Percentiles rank a stretch among this genome's conserved stretches.
These are phyloP conservation scores for Salix arbutifolia DNA, from an alignment of 345 rosid species.

Conservation along the genomic window DNA sequence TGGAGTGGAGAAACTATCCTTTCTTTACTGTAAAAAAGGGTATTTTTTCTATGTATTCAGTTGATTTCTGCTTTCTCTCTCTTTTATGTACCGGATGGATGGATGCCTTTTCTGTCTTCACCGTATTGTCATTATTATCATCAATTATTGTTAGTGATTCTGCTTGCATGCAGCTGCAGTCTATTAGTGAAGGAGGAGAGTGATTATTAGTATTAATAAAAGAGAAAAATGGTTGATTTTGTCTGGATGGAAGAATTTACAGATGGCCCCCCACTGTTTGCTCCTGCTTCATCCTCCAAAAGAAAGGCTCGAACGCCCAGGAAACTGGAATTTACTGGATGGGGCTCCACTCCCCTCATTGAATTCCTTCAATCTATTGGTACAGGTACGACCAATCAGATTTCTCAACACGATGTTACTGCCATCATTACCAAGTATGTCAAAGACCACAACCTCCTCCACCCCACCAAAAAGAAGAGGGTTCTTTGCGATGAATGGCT, in stretches of 20 bases:
- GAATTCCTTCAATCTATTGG: constrained; percentile 57
- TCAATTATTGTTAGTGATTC: no score
- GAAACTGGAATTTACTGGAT: constrained; percentile 51
- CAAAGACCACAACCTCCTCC: constrained; percentile 37
- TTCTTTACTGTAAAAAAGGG: no score
- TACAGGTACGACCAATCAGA: constrained; percentile 35
- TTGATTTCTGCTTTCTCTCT: no score
- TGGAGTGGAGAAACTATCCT: no score
- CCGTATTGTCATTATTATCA: no score
- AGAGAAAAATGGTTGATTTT: constrained; percentile 11
- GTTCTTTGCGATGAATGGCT: constrained; percentile 53
- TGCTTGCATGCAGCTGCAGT: no score
- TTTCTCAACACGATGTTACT: constrained; percentile 49
- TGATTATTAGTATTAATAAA: no score
- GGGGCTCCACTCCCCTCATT: constrained; percentile 73
- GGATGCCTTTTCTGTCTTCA: no score
- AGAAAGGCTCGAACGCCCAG: constrained; percentile 40
- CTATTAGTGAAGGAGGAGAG: no score
- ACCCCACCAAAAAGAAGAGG: constrained; percentile 52
- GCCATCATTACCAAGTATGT: constrained; percentile 44
- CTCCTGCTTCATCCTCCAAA: constrained; percentile 21
- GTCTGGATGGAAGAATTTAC: constrained; percentile 43
- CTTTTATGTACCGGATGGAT: no score
- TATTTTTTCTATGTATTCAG: no score
- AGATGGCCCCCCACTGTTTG: constrained; percentile 9